These are phyloP conservation scores for Neurospora sp. DNA, from an alignment of 495 filamentous ascomycete species.

Conservation along the genomic window DNA sequence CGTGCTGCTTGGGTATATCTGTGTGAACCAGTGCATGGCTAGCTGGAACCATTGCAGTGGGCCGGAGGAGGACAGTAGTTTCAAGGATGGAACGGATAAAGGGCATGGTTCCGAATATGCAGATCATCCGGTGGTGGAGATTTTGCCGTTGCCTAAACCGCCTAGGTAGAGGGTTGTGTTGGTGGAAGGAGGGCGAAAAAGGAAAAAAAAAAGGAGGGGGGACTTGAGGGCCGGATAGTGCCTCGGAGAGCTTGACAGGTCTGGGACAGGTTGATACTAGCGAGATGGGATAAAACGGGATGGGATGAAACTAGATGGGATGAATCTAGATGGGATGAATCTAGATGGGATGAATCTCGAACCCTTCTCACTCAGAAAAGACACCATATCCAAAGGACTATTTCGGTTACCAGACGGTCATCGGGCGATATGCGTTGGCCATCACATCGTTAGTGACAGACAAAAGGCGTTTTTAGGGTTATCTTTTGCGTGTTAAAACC, in stretches of 20 bases:
- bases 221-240: too few species aligned
- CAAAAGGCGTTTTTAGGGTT: background rate
- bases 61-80: background rate
- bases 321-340: background rate
- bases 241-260: background rate
- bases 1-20: background rate
- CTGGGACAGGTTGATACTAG: background rate
- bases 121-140: background rate
- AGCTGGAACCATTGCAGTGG: background rate
- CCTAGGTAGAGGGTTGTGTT: background rate
- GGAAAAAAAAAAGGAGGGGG: too few species aligned
- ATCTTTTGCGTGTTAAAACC: too few species aligned
- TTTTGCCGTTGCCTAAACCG: background rate
- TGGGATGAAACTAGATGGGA: background rate
- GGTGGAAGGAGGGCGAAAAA: too few species aligned
- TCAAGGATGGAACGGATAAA: background rate
- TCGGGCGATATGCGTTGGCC: background rate
- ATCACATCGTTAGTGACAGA: background rate
- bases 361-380: background rate
- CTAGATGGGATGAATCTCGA: background rate
- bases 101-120: background rate
- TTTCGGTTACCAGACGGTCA: background rate
- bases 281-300: background rate
- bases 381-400: background rate
- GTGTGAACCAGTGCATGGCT: background rate